Evolutionary conservation across 164 flowering plant species (phyloP), one percentile per base, ranked within the genome.

Genomic region (grape (Vitis vinifera)): DNA sequence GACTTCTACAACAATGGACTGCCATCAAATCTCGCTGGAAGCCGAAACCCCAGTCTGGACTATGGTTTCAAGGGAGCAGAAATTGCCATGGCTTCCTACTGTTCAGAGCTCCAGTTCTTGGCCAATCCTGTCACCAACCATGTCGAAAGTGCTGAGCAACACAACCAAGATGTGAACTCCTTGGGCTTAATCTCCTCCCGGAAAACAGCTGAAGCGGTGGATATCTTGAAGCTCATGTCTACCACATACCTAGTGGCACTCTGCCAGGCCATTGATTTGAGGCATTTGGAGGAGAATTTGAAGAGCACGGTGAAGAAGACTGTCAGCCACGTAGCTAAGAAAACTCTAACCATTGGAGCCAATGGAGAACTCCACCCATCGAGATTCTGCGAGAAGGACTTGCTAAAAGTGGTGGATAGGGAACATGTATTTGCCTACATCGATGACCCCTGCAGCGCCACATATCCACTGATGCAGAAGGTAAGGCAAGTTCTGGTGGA

Each of bases 81-180:
- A 17, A 17, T 17, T 17, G 17, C 17, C 17, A 17, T 17, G 17
- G 17, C 17, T 17, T 17, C 17, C 17, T 17, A 17, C 17, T 17
- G 17, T 17, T 17, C 17, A 17, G 17, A 17, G 17, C 17, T 17
- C 17, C 17, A 17, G 17, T 17, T 17, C 17, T 17, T 17, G 17
- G 17, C 17, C 17, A 17, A 17, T 17, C 17, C 17, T 17, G 17
- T 17, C 16, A 68, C 71, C 15, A 68, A 19, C 60, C 71, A 68
- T 51, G 71, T 68, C 47, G 56, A 68, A 51, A 68, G 71, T 23
- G 71, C 71, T 3, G 71, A 68, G 27, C 71, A 68, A 51, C 71
- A 68, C 31, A 68, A 68, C 64, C 71, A 68, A 51, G 71, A 68
- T 30, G 71, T 68, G 30, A 59, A 68, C 71, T 68, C 71, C 3